Base-by-base conservation (phyloP, 176 grass and related monocot genomes). In the maize (Zea mays) region DNA sequence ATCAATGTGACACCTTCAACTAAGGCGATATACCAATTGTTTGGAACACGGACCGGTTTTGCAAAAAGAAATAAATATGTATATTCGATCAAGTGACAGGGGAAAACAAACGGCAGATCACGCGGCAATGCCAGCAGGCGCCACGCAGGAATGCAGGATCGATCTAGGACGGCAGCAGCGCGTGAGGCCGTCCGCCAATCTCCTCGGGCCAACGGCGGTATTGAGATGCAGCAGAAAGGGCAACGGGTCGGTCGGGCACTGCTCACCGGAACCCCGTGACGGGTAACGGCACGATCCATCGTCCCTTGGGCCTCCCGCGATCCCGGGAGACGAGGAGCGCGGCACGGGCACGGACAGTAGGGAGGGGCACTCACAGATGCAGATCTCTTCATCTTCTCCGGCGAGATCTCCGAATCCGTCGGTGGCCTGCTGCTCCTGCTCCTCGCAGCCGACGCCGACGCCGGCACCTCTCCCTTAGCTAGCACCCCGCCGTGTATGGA, bases 311-410 rank as follows among this genome's bases (percentile, higher is more conserved):
- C 8, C 55, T 57, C 55, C 55, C 7, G 7, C 17, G 54, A 56
- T 19, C 52, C 52, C 52, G 54, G 54, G 51, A 57, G n/a, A 20
- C 17, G 54, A 20, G n/a, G 54, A 56, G 54, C 54, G 17, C 54
- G 17, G 41, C 15, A 17, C 44, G 3, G 64, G 47, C 59, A 17
- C 8, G 55, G 58, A 4, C 64, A 19, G 35, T 20, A 19, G 72
- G 49, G 65, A 54, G 69, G 13, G 73, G 7, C 50, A 82, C 83
- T 88, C 85, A 93, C 90, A 67, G 83, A 56, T 49, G 69, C 69
- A 82, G 90, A 97, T 93, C 87, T 86, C 83, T 62, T 79, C 90
- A 97, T 97, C 78, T 84, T 75, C 14, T 8, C 59, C 72, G 51
- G 35, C 36, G 85, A 68, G 43, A 76, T 90, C 76, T 72, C 54